Conservation (phyloP, 1,139 yeast genomes). For the Protomyces lactucae-debilis region DNA sequence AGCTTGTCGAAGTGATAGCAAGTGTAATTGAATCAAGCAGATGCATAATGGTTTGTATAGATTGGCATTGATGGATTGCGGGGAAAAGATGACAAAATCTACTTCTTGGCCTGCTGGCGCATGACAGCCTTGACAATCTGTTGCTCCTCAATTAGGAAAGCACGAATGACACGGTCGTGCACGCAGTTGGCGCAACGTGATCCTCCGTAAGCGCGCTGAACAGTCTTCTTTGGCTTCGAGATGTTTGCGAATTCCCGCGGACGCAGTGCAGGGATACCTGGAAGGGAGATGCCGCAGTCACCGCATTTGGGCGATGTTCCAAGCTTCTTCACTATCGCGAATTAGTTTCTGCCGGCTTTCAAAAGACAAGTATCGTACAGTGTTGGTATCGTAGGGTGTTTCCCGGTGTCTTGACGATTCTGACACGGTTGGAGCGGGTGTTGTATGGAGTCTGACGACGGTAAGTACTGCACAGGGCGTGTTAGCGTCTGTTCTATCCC, state of each 20-base stretch:
- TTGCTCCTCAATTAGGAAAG: conserved; percentile 99
- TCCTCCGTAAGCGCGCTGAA: conserved; percentile 99
- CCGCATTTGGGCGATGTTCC: conserved; percentile 98
- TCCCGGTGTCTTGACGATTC: conserved; percentile 99
- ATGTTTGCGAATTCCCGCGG: conserved; percentile 95
- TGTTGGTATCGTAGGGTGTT: conserved; percentile 97
- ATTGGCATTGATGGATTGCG: too few species aligned
- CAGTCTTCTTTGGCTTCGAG: conserved; percentile 95
- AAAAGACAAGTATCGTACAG: conserved; percentile 33
- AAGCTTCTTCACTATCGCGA: conserved; percentile 59
- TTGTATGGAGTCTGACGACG: conserved; percentile 78
- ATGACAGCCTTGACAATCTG: conserved; percentile 41
- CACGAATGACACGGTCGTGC: conserved; percentile 89
- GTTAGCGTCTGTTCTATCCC: not conserved
- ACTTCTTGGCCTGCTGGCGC: conserved; percentile 26
- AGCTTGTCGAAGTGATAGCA: too few species aligned
- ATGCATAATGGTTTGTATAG: too few species aligned
- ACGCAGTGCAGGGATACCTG: conserved; percentile 86
- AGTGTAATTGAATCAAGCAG: too few species aligned
- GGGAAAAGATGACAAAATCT: not conserved
- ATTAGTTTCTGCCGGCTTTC: conserved; percentile 32
- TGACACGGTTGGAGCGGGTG: conserved; percentile 73
- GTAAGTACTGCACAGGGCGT: conserved; percentile 46
- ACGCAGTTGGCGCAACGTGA: conserved; percentile 98
- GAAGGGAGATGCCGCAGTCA: conserved; percentile 90